Base-by-base conservation (phyloP, 2,329 filamentous ascomycete species). In the Waltergamsia citrina region DNA sequence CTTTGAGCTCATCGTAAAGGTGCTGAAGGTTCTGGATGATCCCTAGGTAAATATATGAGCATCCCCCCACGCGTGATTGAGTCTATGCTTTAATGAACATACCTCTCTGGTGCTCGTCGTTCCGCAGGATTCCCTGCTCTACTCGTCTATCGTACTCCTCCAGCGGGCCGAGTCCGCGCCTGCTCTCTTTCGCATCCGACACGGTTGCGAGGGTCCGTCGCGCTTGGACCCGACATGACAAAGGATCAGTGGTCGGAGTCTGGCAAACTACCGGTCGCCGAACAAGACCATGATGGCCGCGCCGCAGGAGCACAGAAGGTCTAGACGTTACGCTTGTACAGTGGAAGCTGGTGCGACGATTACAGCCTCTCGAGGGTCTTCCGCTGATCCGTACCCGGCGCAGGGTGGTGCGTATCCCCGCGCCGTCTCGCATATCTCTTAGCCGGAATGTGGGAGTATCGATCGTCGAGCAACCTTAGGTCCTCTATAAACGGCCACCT, bases 91-190 rank as follows among this genome's bases (percentile, higher is more conserved):
- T 7, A 32, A 10, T 7, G 11, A 15, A 6, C 29, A 32, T 41
- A 87, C 85, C 80, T 69, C 92, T 69, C 58, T 98, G 92, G 59
- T 95, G 85, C 43, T 86, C 78, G 54, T 98, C 92, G 54, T 96
- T 85, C 43, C 82, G 74, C 43, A 98, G 56, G 32, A 74, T 65
- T 9, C 87, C 85, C 28, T 68, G 63, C 30, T 77, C 67, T 7
- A 98, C 88, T 30, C 90, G 75, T 39, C 71, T 68, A 54, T 95
- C 82, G 57, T 98, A 98, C 57, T 96, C 90, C 43, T 78, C 72
- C 50, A 96, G 70, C 3, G 92, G 92, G 0, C 88, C 88, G 41
- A 65, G 53, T 27, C 58, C 52, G 30, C 62, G 57, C 6, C 39
- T 30, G 23, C 4, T 16, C 7, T 27, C 16, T 17, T 16, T 15